Evolutionary conservation across 257 asterid genomes (phyloP).

Genomic region (Anisodus tanguticus): DNA sequence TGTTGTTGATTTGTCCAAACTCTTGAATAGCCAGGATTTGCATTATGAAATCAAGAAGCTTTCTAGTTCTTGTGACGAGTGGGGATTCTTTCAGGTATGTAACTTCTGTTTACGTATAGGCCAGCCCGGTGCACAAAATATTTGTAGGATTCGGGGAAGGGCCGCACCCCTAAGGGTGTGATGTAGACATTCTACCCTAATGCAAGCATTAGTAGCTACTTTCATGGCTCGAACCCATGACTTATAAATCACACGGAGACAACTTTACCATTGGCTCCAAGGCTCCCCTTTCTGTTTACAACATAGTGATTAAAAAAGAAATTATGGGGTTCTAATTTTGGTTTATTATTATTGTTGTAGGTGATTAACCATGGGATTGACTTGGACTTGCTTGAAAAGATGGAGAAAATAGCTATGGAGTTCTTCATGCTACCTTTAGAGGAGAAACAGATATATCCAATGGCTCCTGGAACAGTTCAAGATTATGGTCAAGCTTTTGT

Average conservation of each 20-base stretch:
- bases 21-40: slow-evolving; percentile 51
- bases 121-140: too few species aligned
- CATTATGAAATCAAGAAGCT: slow-evolving; percentile 61
- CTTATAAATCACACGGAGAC: too few species aligned
- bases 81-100: slow-evolving; percentile 95
- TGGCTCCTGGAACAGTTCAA: slow-evolving; percentile 91
- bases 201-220: too few species aligned
- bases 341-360: slow-evolving; percentile 36
- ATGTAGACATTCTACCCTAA: too few species aligned
- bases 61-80: slow-evolving; percentile 68
- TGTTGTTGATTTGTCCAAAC: slow-evolving; percentile 73
- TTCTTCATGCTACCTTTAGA: slow-evolving; percentile 88
- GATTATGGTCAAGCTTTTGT: slow-evolving; percentile 98
- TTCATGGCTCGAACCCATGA: too few species aligned
- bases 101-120: background rate
- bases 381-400: slow-evolving; percentile 58
- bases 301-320: background rate
- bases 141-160: too few species aligned
- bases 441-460: slow-evolving; percentile 91
- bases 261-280: too few species aligned
- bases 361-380: slow-evolving; percentile 89
- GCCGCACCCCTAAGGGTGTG: too few species aligned
- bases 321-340: background rate
- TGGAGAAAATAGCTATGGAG: slow-evolving; percentile 74
- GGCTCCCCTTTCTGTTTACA: background rate